A percentile compares a stretch with the other conserved stretches of the same genome.
These are phyloP conservation scores for Quercus bicolor DNA, from an alignment of 306 rosid genomes.

Conservation along the genomic window DNA sequence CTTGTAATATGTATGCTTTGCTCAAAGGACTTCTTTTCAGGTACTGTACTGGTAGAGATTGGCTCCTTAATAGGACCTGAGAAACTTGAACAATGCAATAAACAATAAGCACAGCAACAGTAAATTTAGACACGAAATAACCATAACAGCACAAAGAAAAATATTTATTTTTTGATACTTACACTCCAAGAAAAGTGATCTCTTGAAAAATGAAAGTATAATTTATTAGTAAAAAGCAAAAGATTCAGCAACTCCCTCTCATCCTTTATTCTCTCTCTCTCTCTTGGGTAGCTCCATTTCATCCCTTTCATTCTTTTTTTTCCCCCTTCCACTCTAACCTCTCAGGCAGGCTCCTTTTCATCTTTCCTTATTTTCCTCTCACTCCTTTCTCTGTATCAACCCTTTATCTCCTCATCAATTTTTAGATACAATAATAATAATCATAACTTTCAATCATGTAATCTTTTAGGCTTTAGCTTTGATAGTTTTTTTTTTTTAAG, in stretches of 20 bases:
- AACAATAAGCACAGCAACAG: slow-evolving; percentile 77
- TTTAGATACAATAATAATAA: no score
- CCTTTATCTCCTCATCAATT: no score
- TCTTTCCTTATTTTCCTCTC: no score
- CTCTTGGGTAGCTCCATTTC: no score
- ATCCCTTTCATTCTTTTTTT: no score
- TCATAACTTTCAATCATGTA: no score
- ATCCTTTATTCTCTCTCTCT: no score
- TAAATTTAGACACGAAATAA: slow-evolving; percentile 26
- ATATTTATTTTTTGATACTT: not conserved
- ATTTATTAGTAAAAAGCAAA: not conserved
- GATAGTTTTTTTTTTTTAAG: no score
- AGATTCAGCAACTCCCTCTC: not conserved
- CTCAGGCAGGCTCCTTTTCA: no score
- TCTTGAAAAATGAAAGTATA: not conserved
- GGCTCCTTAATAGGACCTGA: slow-evolving; percentile 96
- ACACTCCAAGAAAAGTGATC: not conserved
- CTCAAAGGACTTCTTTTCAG: slow-evolving; percentile 63
- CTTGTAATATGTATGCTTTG: slow-evolving; percentile 42
- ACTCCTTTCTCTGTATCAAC: no score
- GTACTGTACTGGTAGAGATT: slow-evolving; percentile 49
- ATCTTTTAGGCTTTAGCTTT: no score
- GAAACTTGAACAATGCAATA: slow-evolving; percentile 98
- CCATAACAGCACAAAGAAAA: slow-evolving; percentile 2
- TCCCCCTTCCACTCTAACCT: no score